Percentiles rank a stretch among this genome's conserved stretches.
Evolutionary conservation across 140 eudicot species (phyloP).

Genomic region (Oenanthe javanica): DNA sequence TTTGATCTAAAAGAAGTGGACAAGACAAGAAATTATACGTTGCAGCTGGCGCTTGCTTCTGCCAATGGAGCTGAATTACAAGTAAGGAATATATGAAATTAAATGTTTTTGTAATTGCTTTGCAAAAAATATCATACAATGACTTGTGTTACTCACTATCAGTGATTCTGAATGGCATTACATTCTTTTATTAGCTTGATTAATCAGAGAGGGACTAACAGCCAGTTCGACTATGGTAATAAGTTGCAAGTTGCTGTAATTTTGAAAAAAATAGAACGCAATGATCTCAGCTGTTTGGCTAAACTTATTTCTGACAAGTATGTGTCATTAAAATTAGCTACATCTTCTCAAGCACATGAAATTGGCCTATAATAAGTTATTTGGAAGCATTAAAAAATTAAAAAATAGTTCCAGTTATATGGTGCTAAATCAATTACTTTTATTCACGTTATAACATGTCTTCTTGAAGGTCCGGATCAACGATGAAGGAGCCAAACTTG

Average conservation of each 20-base stretch:
- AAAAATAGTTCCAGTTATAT: too few relatives aligned
- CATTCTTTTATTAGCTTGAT: background rate
- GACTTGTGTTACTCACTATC: background rate
- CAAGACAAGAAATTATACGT: slow-evolving; percentile 27
- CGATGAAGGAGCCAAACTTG: background rate
- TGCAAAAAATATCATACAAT: background rate
- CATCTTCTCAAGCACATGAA: too few relatives aligned
- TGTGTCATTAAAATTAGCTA: background rate
- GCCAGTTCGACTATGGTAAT: background rate
- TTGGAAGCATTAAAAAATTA: too few relatives aligned
- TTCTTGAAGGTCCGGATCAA: slow-evolving; percentile 35
- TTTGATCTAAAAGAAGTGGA: slow-evolving; percentile 27
- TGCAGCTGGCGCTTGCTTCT: slow-evolving; percentile 47
- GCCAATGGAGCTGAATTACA: slow-evolving; percentile 40
- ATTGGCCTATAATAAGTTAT: too few relatives aligned
- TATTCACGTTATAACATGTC: background rate
- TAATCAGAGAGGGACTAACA: background rate
- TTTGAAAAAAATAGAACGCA: too few relatives aligned
- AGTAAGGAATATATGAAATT: slow-evolving; percentile 15
- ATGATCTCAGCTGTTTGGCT: too few relatives aligned
- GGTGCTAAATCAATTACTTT: too few relatives aligned
- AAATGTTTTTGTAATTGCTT: background rate
- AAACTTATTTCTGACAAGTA: background rate
- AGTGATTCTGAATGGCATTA: background rate
- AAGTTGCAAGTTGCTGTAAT: too few relatives aligned